Evolutionary conservation across 768 basidiomycete genomes (phyloP).

Genomic region (Trichaptum fuscoviolaceum): DNA sequence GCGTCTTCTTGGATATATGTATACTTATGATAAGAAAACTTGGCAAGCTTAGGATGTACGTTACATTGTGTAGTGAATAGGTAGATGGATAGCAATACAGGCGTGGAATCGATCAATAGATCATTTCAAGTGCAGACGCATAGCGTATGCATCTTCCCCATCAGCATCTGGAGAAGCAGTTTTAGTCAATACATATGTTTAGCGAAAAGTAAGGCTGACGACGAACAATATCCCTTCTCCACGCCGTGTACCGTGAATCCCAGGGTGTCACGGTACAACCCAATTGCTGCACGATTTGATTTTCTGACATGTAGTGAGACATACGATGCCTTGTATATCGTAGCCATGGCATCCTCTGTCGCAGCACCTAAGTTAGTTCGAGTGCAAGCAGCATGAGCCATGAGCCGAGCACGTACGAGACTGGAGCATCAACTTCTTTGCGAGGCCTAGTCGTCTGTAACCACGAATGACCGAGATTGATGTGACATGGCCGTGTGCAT

Average conservation of each 20-base stretch:
- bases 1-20: neutral
- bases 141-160: conserved; percentile 91
- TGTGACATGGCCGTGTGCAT: conserved; percentile 87
- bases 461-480: conserved; percentile 92
- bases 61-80: neutral
- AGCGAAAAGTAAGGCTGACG: neutral
- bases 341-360: conserved; percentile 86
- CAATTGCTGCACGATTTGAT: conserved; percentile 90
- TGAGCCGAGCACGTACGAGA: conserved; percentile 58
- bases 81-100: neutral
- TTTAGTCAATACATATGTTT: conserved; percentile 3
- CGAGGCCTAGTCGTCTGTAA: conserved; percentile 86
- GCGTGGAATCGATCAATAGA: neutral
- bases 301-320: conserved; percentile 91
- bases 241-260: conserved; percentile 85
- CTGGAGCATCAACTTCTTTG: conserved; percentile 90
- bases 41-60: neutral
- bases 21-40: no score
- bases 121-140: conserved; percentile 46
- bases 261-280: conserved; percentile 81
- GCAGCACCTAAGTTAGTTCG: neutral
- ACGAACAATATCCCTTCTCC: conserved; percentile 89
- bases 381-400: neutral
- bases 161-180: conserved; percentile 64
- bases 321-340: conserved; percentile 77